Base-by-base conservation (phyloP, 345 rosid species). In the Gossypium turneri region DNA sequence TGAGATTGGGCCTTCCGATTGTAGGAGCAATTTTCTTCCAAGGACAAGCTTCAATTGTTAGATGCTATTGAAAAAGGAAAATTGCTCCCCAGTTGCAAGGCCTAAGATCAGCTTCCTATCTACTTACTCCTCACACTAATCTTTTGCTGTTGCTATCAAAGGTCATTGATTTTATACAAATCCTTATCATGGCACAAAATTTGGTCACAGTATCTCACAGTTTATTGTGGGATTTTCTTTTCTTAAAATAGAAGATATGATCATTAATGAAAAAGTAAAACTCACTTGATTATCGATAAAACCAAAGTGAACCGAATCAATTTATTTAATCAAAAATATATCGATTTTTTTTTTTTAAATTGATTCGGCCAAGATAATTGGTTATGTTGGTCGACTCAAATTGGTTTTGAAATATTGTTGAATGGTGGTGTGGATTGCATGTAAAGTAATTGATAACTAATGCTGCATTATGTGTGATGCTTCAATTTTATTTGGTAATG, bases 71-170 rank as follows among this genome's bases (percentile, higher is more conserved):
- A 3, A 12, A n/a, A 55, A 55, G 58, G 47, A 1, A 38, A 63
- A n/a, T 45, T 72, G 72, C 72, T 63, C 72, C 67, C 66, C 41
- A 58, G 22, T 58, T 57, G 73, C 48, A 50, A 75, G 69, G 60
- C 60, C 60, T 19, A 19, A 56, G 22, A 2, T 56, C 60, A 56
- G 24, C 60, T 9, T 56, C 24, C 58, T n/a, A 19, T 34, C 7
- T 34, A 34, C 41, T 34, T 34, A 34, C 0, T 34, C 41, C 41
- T 34, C 41, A 34, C 41, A 34, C 41, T 34, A 34, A 34, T 52
- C 57, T 52, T 52, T 5, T 52, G 57, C 20, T 52, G 3, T 52
- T 52, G 19, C 57, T 52, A 52, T 52, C 66, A 62, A 29, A 62
- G 2, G 19, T 11, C 69, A 17, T n/a, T n/a, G 17, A 43, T 65